Base-by-base conservation (phyloP, 2,329 filamentous ascomycete genomes). In the Colletotrichum agaves region DNA sequence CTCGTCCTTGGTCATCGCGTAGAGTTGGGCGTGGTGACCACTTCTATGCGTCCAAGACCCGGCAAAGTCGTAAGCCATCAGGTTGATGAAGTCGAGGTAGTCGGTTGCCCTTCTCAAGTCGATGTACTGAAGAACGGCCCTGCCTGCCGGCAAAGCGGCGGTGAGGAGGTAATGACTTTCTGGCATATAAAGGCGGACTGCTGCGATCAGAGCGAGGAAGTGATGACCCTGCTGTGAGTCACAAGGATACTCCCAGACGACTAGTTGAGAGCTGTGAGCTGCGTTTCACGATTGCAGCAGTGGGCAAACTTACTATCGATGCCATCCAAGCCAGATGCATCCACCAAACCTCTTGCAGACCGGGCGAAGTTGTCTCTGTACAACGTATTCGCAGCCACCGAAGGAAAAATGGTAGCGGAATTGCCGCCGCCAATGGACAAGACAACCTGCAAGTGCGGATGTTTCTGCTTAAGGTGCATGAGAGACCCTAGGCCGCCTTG, bases 21-120 rank as follows among this genome's bases (percentile, higher is more conserved):
- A 92, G 1, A 96, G 86, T 75, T 94, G 92, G 4, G 92, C 88
- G 61, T 95, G 93, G 76, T 95, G 91, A 6, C 92, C 92, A 50
- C 87, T 88, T 64, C 85, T 85, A 33, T 82, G 76, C 1, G 86
- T 87, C 92, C 92, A 94, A 3, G 87, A 83, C 1, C 92, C 92
- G 27, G 87, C 89, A 74, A 94, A 92, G 77, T 96, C 92, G 78
- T 94, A 96, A 1, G 92, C 87, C 87, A 91, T 93, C 39, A 96
- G 80, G 76, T 95, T 95, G 76, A 96, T 81, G 70, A 90, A 85
- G 77, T 95, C 91, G 39, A 96, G 83, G 72, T 92, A 89, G 50
- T 86, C 80, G 56, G 90, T 85, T 11, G 90, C 87, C 63, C 83
- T 81, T 21, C 78, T 80, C 11, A 95, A 81, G 74, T 94, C 87